These are phyloP conservation scores for Phyllostachys edulis DNA, from an alignment of 176 grass and related monocot genomes.

Conservation along the genomic window DNA sequence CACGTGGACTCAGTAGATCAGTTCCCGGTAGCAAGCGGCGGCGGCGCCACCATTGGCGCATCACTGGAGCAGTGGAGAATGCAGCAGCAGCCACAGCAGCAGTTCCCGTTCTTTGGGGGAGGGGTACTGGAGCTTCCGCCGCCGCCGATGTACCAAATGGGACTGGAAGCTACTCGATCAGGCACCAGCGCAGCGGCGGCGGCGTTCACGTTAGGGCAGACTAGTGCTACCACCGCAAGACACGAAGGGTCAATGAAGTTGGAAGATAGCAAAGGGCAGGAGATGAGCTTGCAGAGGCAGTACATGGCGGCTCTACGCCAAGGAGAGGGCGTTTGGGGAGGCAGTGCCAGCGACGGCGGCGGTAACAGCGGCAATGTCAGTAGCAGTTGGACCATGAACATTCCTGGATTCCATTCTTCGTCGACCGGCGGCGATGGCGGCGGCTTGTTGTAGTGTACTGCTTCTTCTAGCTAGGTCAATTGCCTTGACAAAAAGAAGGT, in stretches of 20 bases:
- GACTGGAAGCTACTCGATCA: constrained; percentile 42
- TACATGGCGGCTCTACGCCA: constrained; percentile 50
- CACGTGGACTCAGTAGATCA: constrained; percentile 46
- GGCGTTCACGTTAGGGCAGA: constrained; percentile 47
- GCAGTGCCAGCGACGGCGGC: not conserved
- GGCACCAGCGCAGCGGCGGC: constrained; percentile 21
- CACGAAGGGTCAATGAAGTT: constrained; percentile 56
- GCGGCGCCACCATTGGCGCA: constrained; percentile 36
- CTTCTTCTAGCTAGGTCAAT: not conserved
- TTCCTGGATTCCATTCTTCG: constrained; percentile 61
- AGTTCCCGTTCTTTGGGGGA: constrained; percentile 66
- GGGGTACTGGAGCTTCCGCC: constrained; percentile 43
- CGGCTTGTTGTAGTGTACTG: constrained; percentile 33
- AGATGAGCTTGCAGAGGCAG: constrained; percentile 52
- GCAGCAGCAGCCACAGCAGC: constrained; percentile 50
- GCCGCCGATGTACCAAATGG: constrained; percentile 50
- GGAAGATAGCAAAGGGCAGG: constrained; percentile 41
- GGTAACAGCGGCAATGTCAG: constrained; percentile 18
- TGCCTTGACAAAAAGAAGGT: not conserved
- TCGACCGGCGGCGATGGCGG: constrained; percentile 35
- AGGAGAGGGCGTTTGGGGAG: constrained; percentile 50
- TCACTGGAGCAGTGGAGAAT: constrained; percentile 63
- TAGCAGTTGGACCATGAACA: constrained; percentile 62
- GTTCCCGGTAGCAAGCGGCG: constrained; percentile 52
- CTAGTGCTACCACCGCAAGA: constrained; percentile 14